Base-by-base conservation (phyloP, 306 rosid species). In the Casuarina glauca region DNA sequence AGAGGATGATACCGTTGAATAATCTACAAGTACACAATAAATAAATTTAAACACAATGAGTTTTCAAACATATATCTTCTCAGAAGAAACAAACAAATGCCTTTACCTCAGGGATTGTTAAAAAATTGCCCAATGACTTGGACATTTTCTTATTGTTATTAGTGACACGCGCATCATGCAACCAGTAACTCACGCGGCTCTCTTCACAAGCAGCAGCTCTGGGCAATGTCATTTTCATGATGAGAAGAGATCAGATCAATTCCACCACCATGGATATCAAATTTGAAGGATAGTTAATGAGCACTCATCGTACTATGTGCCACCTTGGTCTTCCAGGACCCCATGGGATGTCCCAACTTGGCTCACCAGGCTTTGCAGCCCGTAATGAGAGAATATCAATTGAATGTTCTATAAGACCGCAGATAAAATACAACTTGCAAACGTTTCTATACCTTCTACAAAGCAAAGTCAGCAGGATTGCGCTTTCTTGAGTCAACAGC, bases 301-400 rank as follows among this genome's bases (percentile, higher is more conserved):
- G 97, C 88, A 84, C 98, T 93, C 98, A 95, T 95, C 15, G 98
- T 97, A 85, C 98, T 49, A 95, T 95, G 82, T 95, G 98, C 98
- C 98, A 95, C 74, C 98, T 97, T 20, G 98, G 98, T 72, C 98
- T 88, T 71, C 97, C 98, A 78, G 80, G 90, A 74, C 97, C 97
- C 98, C 98, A 95, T 39, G 93, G 96, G 75, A 97, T 95, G 76
- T 93, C 93, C 99, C 99, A 95, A 78, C 97, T 88, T 60, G 97
- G 97, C 85, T 95, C 98, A 19, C 92, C 98, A 26, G 96, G 91
- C 82, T 94, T 94, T 36, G 96, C 94, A 75, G 93, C 90, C 98
- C 92, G 88, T 82, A 86, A 83, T 78, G 13, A 73, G 63, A 54
- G 79, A 66, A 61, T 49, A 51, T 61, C 67, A 10, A 74, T 41